phyloP scores from a whole-genome alignment of 768 basidiomycete genomes.

The Tremella mesenterica region DNA sequence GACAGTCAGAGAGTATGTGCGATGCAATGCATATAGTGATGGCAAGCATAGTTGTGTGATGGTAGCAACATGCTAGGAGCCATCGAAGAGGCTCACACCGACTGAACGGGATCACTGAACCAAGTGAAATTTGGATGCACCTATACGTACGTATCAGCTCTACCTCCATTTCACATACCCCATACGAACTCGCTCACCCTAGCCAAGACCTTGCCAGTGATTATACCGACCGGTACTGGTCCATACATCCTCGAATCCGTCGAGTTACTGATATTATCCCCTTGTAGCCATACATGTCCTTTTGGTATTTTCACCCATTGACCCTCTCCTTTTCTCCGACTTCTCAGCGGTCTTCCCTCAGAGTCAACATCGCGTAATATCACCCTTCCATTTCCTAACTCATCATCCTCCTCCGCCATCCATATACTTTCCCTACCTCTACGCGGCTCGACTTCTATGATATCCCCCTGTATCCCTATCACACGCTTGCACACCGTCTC shows the following conservation, averaged over 20 bases:
- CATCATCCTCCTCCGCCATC: constrained; percentile 12
- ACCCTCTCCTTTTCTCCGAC: constrained; percentile 45
- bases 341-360: constrained; percentile 12
- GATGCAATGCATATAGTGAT: background rate
- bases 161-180: background rate
- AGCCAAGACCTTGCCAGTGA: constrained; percentile 41
- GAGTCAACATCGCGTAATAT: constrained; percentile 6
- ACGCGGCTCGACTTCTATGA: constrained; percentile 75
- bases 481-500: constrained; percentile 78
- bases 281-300: constrained; percentile 82
- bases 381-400: background rate
- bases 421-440: constrained; percentile 18
- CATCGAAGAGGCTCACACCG: background rate
- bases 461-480: constrained; percentile 80
- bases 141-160: background rate
- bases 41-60: background rate
- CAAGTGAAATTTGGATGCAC: background rate
- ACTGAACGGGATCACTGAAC: background rate
- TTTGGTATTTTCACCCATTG: constrained; percentile 65
- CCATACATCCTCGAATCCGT: constrained; percentile 89
- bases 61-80: background rate
- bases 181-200: constrained; percentile 29
- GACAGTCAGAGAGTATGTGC: background rate
- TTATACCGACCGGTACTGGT: constrained; percentile 57
- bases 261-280: constrained; percentile 76